Percentiles rank a stretch among this genome's conserved stretches.
Conservation (phyloP, 2,329 filamentous ascomycete genomes). For the Fusarium proliferatum region DNA sequence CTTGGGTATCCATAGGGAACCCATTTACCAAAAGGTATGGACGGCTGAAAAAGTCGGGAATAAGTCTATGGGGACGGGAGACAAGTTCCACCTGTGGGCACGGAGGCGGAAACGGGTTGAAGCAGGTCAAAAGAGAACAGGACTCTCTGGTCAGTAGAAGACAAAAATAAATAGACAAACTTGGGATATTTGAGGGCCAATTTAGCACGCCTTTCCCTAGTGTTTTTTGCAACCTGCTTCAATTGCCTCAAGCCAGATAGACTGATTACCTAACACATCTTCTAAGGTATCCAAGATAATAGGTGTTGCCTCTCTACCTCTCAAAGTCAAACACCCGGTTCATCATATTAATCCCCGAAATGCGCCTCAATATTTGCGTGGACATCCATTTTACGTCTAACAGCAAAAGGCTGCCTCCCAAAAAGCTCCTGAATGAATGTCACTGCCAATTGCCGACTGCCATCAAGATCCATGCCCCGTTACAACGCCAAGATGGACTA, state of each 20-base stretch:
- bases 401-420: neutral
- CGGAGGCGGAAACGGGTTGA: neutral
- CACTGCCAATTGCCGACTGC: constrained; percentile 6
- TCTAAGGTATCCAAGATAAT: neutral
- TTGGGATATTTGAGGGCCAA: neutral
- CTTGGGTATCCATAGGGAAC: neutral
- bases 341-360: neutral
- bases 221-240: neutral
- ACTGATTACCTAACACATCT: constrained; percentile 2
- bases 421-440: neutral
- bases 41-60: neutral
- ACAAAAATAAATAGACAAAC: neutral
- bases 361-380: constrained; percentile 20
- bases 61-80: neutral
- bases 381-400: neutral
- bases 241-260: neutral
- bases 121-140: constrained; percentile 18
- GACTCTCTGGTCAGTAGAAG: neutral
- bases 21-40: neutral
- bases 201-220: neutral
- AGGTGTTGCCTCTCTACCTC: neutral
- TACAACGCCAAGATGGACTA: constrained; percentile 28
- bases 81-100: neutral
- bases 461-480: neutral
- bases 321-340: neutral